phyloP scores from a whole-genome alignment of 129 eudicot species.

The Arctium minus region DNA sequence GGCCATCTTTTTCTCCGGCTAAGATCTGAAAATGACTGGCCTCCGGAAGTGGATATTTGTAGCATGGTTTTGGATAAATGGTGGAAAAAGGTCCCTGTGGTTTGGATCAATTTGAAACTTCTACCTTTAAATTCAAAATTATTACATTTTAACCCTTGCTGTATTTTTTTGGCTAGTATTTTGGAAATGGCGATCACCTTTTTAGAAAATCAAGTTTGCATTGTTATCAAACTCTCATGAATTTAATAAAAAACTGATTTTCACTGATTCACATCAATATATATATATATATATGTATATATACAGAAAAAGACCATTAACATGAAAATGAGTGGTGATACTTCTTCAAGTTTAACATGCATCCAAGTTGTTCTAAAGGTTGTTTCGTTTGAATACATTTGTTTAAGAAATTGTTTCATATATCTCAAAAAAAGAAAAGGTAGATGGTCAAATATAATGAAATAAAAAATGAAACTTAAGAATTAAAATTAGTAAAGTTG shows the following conservation, averaged over 20 bases:
- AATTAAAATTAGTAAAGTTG: no score
- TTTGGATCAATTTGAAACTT: neutral
- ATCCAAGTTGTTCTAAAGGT: no score
- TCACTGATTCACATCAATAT: neutral
- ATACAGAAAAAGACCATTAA: no score
- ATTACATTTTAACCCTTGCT: neutral
- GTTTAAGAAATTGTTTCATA: neutral
- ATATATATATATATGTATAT: no score
- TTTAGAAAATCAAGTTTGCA: neutral
- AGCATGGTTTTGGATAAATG: neutral
- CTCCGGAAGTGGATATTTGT: neutral
- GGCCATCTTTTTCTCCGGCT: slow-evolving; percentile 13
- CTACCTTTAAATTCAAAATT: neutral
- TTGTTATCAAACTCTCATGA: neutral
- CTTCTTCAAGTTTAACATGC: neutral
- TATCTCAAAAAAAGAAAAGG: no score
- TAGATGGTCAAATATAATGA: no score
- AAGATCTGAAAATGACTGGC: slow-evolving; percentile 12
- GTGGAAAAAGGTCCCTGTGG: neutral
- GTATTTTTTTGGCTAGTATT: neutral
- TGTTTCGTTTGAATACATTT: neutral
- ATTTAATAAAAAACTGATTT: neutral
- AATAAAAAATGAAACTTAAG: no score
- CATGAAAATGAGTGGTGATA: neutral
- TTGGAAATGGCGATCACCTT: neutral